Conservation (phyloP, 78 protist genomes). For the Dictyostelium brefeldianum region DNA sequence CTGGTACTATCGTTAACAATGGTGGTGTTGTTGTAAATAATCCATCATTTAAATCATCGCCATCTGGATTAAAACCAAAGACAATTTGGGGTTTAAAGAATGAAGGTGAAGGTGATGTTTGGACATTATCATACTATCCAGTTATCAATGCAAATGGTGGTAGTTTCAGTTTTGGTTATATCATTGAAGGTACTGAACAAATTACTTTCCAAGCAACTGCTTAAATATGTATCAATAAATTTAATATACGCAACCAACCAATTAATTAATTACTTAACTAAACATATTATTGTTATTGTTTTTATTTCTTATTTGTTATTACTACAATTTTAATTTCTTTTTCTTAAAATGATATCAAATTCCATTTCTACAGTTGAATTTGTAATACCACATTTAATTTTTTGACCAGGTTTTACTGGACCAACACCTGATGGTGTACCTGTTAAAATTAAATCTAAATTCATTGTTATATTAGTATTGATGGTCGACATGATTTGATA, state of each 20-base stretch:
- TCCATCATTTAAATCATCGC: slow-evolving; percentile 8
- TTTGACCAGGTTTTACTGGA: slow-evolving; percentile 81
- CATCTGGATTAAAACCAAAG: slow-evolving; percentile 26
- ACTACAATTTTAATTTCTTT: neutral
- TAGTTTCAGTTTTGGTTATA: neutral
- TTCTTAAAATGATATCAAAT: slow-evolving; percentile 52
- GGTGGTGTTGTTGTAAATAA: neutral
- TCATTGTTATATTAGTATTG: too few species aligned
- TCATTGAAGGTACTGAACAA: neutral
- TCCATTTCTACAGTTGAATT: slow-evolving; percentile 26
- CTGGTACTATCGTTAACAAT: neutral
- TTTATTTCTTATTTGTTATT: neutral
- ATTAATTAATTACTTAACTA: too few species aligned
- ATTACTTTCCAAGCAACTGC: neutral
- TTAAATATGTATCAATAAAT: too few species aligned
- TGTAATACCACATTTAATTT: slow-evolving; percentile 55
- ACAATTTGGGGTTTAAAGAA: slow-evolving; percentile 30
- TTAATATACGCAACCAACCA: too few species aligned
- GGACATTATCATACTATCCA: slow-evolving; percentile 20
- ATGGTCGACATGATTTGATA: too few species aligned
- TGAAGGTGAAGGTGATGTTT: neutral
- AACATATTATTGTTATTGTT: too few species aligned
- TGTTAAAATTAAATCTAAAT: slow-evolving; percentile 76
- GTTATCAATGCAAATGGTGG: neutral
- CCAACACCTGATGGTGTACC: slow-evolving; percentile 85